A percentile compares a stretch with the other conserved stretches of the same genome.
Conservation (phyloP, 2,329 filamentous ascomycete species). For the Xylaria multiplex region DNA sequence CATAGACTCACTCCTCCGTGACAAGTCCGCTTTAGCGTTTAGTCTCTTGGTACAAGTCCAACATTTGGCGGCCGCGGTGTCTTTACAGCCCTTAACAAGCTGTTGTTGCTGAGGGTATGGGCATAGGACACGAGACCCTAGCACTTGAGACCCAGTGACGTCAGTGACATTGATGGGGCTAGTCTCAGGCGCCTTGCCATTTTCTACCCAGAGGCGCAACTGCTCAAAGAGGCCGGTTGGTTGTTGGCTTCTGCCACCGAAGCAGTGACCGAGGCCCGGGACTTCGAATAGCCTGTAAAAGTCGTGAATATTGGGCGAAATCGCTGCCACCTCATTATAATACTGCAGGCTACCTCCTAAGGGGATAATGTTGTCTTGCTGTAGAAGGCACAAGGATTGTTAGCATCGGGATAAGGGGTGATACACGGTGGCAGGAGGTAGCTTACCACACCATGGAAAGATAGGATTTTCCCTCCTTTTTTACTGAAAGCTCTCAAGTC, state of each 20-base stretch:
- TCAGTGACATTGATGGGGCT: background rate
- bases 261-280: constrained; percentile 39
- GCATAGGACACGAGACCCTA: background rate
- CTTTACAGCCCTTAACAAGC: background rate
- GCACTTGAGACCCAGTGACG: background rate
- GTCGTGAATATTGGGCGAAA: constrained; percentile 29
- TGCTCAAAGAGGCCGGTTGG: constrained; percentile 35
- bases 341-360: constrained; percentile 34
- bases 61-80: background rate
- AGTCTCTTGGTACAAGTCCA: background rate
- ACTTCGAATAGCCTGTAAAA: constrained; percentile 39
- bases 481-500: constrained; percentile 37
- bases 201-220: constrained; percentile 37
- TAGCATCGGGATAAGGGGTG: background rate
- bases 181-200: constrained; percentile 20
- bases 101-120: background rate
- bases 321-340: constrained; percentile 28
- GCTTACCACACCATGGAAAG: constrained; percentile 57
- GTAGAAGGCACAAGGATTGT: background rate
- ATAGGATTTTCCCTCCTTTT: constrained; percentile 39
- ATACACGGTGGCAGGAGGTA: background rate
- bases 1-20: no score
- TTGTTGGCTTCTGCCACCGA: constrained; percentile 30
- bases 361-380: constrained; percentile 40
- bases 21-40: no score